Evolutionary conservation across 2,329 filamentous ascomycete genomes (phyloP), one percentile per base, ranked within the genome.

Genomic region (Didymella keratinophila): DNA sequence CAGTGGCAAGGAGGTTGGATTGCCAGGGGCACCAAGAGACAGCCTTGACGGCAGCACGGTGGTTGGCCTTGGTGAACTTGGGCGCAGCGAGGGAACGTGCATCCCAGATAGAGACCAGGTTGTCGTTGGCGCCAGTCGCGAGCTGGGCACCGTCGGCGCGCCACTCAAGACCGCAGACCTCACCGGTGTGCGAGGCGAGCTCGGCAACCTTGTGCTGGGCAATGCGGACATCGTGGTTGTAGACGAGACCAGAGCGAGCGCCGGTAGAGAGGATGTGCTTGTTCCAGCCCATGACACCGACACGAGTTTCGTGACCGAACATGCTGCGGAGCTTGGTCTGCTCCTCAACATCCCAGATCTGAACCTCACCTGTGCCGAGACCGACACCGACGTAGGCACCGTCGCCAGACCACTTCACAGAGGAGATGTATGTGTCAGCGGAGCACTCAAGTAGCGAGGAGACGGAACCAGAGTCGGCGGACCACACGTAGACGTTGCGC

Each of bases 51-150:
- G 95, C 95, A 56, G 95, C 95, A 80, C 95, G 95, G 85, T 99
- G 95, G 86, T 99, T 99, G 75, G 94, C 97, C 89, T 99, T 99
- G 80, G 93, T 95, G 84, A 98, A 98, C 82, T 98, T 98, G 77
- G 95, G 95, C 10, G 96, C 93, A 18, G 88, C 89, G 60, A 99
- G 85, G 9, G 92, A 95, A 49, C 95, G 92, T 55, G 95, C 94
- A 78, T 99, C 95, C 95, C 95, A 99, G 81, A 99, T 99, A 72
- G 92, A 96, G 67, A 99, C 95, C 54, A 99, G 85, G 84, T 99
- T 99, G 85, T 99, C 95, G 75, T 99, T 99, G 78, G 93, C 95
- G 72, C 95, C 95, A 53, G 95, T 98, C 52, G 95, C 95, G 61
- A 99, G 90, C 83, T 98, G 95, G 52, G 94, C 92, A 68, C 95